phyloP scores from a whole-genome alignment of 75 land plant species.

The Sequoia sempervirens region DNA sequence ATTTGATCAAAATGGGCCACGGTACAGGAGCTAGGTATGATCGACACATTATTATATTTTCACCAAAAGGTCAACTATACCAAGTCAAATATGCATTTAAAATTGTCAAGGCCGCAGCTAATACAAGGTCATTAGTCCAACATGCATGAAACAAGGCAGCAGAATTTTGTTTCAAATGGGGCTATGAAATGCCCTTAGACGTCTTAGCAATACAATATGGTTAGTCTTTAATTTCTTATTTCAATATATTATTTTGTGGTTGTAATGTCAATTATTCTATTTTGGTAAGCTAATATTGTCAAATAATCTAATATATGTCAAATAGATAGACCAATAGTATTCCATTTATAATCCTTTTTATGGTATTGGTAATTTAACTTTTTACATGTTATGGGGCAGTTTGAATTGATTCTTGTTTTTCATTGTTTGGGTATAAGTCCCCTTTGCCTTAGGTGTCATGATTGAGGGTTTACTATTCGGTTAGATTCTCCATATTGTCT shows the following conservation, averaged over 20 bases:
- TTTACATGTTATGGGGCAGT: not conserved
- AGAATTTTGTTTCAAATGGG: constrained; percentile 78
- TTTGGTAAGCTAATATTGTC: not conserved
- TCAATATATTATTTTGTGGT: not conserved
- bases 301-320: not conserved
- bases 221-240: not conserved
- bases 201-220: constrained; percentile 68
- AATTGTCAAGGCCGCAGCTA: constrained; percentile 37
- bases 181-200: constrained; percentile 91
- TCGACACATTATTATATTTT: too few relatives aligned
- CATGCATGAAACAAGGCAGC: constrained; percentile 92
- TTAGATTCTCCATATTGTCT: not conserved
- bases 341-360: not conserved
- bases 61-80: too few relatives aligned
- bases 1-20: too few relatives aligned
- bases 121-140: constrained; percentile 85
- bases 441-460: not conserved
- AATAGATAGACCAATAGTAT: not conserved
- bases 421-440: not conserved
- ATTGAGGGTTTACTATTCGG: not conserved
- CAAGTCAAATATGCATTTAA: too few relatives aligned
- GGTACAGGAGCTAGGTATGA: too few relatives aligned
- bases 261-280: not conserved
- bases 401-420: not conserved
- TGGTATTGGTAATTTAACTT: not conserved